Evolutionary conservation across 148 eudicot genomes (phyloP), one percentile per base, ranked within the genome.

Genomic region (Vaccinium corymbosum): DNA sequence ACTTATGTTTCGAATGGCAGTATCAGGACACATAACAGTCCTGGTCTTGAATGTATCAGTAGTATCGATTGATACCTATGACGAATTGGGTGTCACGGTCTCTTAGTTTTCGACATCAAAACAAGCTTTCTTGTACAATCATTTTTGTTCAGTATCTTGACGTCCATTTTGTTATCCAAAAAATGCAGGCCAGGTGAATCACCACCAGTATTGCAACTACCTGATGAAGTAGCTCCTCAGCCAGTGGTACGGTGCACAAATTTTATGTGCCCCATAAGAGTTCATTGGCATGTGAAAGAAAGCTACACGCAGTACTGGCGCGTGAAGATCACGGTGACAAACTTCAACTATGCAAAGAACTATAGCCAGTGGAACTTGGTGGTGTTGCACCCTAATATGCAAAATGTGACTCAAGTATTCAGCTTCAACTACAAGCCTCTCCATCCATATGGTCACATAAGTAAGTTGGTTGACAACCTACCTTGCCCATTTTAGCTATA

Each of bases 201-300:
- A 27, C 80, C 80, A 13, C 32, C 80, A 27, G 5, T 78, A 12
- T 78, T 78, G 46, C 80, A 78, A 3, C 22, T 78, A 9, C 62
- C 80, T 6, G 53, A 78, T 78, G 80, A 78, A 1, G 73, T 68
- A 27, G 64, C 62, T 53, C 80, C 64, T n/a, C 80, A 53, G 80
- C 80, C 59, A 27, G 62, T 53, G 57, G 80, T 78, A 56, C 64
- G 17, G n/a, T 78, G 80, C 52, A 51, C 80, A 78, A 62, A 15
- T 10, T 51, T 48, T 42, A 76, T 48, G 79, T 76, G 79, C 79
- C 79, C 97, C 0, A 88, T 95, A 51, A 86, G 81, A 70, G 91
- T 95, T 25, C 98, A 95, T 61, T 95, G 98, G 98, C 98, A 95
- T 85, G 87, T 95, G 32, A 95, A 94, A 85, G 82, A 85, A 81